Evolutionary conservation across 148 eudicot species (phyloP), one percentile per base, ranked within the genome.

Genomic region (Silene uniflora): DNA sequence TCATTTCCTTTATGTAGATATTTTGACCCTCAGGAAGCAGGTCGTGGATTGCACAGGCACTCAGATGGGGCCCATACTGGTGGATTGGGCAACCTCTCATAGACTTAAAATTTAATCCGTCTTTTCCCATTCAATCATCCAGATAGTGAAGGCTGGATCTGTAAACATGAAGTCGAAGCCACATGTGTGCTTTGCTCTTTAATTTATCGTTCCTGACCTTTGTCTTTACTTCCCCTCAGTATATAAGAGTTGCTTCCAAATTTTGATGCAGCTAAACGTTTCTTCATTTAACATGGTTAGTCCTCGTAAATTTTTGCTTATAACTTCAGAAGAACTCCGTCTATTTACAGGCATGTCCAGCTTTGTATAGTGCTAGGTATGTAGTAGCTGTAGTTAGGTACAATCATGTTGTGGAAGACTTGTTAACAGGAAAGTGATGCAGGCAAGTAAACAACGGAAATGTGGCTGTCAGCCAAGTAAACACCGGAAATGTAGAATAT

Each of bases 1-100:
- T 25, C 67, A 72, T 75, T 80, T 72, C 73, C 77, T 23, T 74
- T 73, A 58, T 85, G 84, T 85, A 79, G 81, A 86, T 81, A 86
- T 81, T 32, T 62, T 19, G 24, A 73, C 79, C 17, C 65, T 65
- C 56, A 72, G 81, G 79, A 67, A 72, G 78, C 77, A 49, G 35
- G 73, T 32, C 35, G 35, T 32, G 5, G 2, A 32, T 32, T 32
- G 35, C 35, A 32, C 73, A 77, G 75, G 78, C 59, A 56, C 69
- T 54, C 35, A 47, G 62, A 67, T 64, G 73, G 76, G 72, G 54
- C 69, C 42, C 25, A 42, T 58, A 75, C 69, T 67, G 76, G 71
- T 73, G 71, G 24, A 73, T 67, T 73, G 54, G 12, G 13, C 12
- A 73, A 68, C 62, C 66, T 27, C 66, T 47, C 47, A 67, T 62